These are phyloP conservation scores for Plasmodium falciparum DNA, from an alignment of 169 alveolate genomes.

Conservation along the genomic window DNA sequence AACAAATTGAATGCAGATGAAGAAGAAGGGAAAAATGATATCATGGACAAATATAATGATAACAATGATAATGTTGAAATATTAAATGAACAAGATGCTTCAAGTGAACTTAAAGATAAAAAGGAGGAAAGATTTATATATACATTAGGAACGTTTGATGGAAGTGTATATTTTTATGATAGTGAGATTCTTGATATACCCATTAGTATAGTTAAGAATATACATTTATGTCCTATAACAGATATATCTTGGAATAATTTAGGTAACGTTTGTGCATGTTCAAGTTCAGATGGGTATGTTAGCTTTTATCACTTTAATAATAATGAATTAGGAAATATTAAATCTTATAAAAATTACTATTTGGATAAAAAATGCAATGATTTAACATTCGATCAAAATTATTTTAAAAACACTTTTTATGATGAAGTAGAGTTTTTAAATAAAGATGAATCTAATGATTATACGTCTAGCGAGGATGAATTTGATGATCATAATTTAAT, in stretches of 20 bases:
- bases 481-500: slow-evolving; percentile 21
- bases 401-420: slow-evolving; percentile 64
- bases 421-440: slow-evolving; percentile 68
- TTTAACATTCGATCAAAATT: slow-evolving; percentile 65
- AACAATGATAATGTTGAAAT: slow-evolving; percentile 24
- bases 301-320: slow-evolving; percentile 88
- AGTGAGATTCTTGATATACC: slow-evolving; percentile 90
- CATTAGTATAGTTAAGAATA: slow-evolving; percentile 92
- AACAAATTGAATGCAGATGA: slow-evolving; percentile 20
- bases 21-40: slow-evolving; percentile 33
- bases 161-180: slow-evolving; percentile 90
- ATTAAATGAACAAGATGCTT: slow-evolving; percentile 64
- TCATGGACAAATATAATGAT: not conserved
- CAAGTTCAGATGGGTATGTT: slow-evolving; percentile 95
- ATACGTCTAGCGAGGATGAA: slow-evolving; percentile 76
- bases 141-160: slow-evolving; percentile 91
- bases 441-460: slow-evolving; percentile 57
- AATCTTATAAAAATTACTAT: slow-evolving; percentile 67
- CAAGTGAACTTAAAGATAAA: slow-evolving; percentile 82
- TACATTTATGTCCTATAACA: slow-evolving; percentile 94
- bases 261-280: slow-evolving; percentile 91
- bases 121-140: slow-evolving; percentile 87
- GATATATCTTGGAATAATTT: slow-evolving; percentile 95
- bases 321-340: slow-evolving; percentile 89
- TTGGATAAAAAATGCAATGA: slow-evolving; percentile 70